Conservation (phyloP, 805 yeast genomes). For the Pichia heedii region DNA sequence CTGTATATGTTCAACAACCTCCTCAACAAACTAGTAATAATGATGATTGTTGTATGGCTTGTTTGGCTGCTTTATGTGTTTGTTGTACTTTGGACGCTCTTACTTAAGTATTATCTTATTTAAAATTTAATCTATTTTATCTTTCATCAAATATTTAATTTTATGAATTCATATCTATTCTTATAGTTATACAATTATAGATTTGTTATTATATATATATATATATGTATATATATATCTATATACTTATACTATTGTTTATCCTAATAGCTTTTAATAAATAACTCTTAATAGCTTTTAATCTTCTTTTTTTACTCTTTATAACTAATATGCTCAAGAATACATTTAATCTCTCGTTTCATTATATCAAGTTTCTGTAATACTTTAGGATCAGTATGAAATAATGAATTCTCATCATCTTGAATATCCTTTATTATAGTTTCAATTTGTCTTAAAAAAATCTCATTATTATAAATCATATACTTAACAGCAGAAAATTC, state of each 20-base stretch:
- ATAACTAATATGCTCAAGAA: too few species aligned
- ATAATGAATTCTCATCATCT: not conserved
- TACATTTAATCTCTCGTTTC: conserved; percentile 1
- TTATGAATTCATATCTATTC: too few species aligned
- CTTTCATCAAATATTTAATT: too few species aligned
- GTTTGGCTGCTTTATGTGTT: conserved; percentile 46
- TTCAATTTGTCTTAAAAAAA: not conserved
- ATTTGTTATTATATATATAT: too few species aligned
- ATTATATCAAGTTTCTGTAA: not conserved
- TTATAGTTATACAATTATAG: too few species aligned
- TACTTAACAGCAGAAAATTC: not conserved
- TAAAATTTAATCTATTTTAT: not conserved
- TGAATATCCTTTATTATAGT: not conserved
- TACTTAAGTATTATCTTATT: conserved; percentile 22
- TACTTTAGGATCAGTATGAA: not conserved
- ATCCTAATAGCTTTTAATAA: too few species aligned
- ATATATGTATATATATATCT: not conserved
- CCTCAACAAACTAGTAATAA: conserved; percentile 30
- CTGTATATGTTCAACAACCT: conserved; percentile 47
- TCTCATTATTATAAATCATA: too few species aligned
- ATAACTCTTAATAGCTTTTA: too few species aligned
- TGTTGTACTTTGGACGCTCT: conserved; percentile 47
- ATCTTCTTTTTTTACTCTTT: too few species aligned
- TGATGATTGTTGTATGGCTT: conserved; percentile 40
- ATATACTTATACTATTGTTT: too few species aligned